phyloP scores from a whole-genome alignment of 257 asterid genomes.

The Fraxinus excelsior region DNA sequence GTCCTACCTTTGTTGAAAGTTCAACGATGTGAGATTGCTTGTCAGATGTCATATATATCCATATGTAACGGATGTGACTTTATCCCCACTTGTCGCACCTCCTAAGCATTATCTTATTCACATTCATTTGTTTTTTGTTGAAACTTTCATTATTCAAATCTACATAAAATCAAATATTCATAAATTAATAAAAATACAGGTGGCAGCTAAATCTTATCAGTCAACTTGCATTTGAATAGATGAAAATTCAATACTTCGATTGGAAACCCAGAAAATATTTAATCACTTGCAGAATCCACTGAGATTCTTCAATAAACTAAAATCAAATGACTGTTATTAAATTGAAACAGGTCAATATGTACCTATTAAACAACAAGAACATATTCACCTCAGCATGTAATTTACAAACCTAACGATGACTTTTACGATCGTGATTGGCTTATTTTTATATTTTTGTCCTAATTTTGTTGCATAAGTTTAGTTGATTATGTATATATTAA shows the following conservation, averaged over 20 bases:
- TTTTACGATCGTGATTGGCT: constrained; percentile 30
- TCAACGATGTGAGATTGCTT: too few species aligned
- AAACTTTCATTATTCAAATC: too few species aligned
- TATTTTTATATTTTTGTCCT: constrained; percentile 12
- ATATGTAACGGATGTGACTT: too few species aligned
- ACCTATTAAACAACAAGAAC: constrained; percentile 32
- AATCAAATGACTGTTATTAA: constrained; percentile 28
- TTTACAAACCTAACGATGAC: constrained; percentile 22
- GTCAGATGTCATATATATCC: too few species aligned
- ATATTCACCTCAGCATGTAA: constrained; percentile 28
- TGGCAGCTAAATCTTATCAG: constrained; percentile 25
- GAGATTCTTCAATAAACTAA: constrained; percentile 33
- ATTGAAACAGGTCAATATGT: constrained; percentile 36
- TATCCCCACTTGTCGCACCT: too few species aligned
- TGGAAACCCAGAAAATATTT: too few species aligned
- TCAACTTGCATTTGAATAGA: background rate
- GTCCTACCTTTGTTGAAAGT: too few species aligned
- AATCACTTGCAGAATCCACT: constrained; percentile 8
- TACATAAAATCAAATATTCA: constrained; percentile 16
- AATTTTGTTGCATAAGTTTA: constrained; percentile 18
- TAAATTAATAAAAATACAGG: constrained; percentile 1
- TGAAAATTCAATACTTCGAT: background rate
- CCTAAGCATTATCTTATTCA: too few species aligned
- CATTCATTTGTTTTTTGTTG: too few species aligned
- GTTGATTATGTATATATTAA: constrained; percentile 9